Evolutionary conservation across 306 rosid genomes (phyloP).

Genomic region (Urtica urens): DNA sequence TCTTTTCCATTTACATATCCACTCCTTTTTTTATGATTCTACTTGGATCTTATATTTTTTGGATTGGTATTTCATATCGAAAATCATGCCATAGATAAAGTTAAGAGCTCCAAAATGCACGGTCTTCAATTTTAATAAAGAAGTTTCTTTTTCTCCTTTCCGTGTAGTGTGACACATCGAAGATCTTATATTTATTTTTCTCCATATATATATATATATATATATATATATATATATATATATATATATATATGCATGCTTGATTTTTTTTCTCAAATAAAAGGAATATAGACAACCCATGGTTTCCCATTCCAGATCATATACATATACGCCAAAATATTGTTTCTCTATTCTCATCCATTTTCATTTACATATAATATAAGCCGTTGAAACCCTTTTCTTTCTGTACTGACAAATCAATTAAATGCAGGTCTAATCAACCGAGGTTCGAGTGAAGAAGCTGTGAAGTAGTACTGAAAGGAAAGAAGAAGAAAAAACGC

Average conservation of each 20-base stretch:
- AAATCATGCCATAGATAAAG: not conserved
- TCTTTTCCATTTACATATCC: not conserved
- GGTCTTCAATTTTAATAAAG: not conserved
- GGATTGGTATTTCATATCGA: not conserved
- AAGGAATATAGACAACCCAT: too few species aligned
- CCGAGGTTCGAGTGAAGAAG: slow-evolving; percentile 1
- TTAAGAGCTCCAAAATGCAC: not conserved
- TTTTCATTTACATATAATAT: too few species aligned
- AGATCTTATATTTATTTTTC: too few species aligned
- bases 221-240: too few species aligned
- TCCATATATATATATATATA: too few species aligned
- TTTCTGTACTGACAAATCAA: not conserved
- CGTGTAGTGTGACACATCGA: too few species aligned
- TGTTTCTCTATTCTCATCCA: too few species aligned
- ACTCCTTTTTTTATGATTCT: not conserved
- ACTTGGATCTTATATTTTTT: not conserved
- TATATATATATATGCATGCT: too few species aligned
- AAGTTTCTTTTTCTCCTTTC: not conserved
- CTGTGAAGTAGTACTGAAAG: not conserved
- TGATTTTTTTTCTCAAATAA: too few species aligned
- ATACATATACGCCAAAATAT: too few species aligned
- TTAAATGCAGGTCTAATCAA: not conserved
- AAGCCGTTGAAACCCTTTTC: too few species aligned
- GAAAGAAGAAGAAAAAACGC: not conserved
- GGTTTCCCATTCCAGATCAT: too few species aligned